Base-by-base conservation (phyloP, 192 early-diverging fungal species). In the Linnemannia zychae region DNA sequence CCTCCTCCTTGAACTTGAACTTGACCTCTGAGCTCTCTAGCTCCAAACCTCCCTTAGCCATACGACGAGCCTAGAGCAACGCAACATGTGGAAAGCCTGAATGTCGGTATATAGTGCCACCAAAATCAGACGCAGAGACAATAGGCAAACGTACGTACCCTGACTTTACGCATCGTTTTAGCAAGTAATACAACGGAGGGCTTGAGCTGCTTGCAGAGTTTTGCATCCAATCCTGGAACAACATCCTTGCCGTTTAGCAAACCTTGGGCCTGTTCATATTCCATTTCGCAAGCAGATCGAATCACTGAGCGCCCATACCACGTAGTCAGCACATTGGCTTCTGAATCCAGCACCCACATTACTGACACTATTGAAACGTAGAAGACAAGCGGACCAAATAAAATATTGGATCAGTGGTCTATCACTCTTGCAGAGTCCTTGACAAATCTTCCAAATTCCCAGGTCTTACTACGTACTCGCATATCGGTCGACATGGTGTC, bases 261-360 rank as follows among this genome's bases (percentile, higher is more conserved):
- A 15, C 90, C 89, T 79, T 96, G 95, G 18, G 95, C 95, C 73
- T 95, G 94, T 73, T 93, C 92, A 72, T 96, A 96, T 66, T 92
- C 90, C 93, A 96, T 93, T 68, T 94, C 95, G 78, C 91, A 92
- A 1, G 91, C 87, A 7, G 95, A 96, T n/a, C 92, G 90, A 63
- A 96, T 94, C 16, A 94, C 84, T 20, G 94, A 89, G 40, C 94
- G 89, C 16, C 95, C 95, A 79, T 92, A 96, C 95, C 95, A 96
- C 9, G 90, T 88, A n/a, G 77, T 68, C n/a, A 88, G 16, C 3
- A 92, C 88, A 46, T 90, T 88, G 17, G 88, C 92, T 11, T 72
- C 81, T 9, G 67, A 71, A 71, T 94, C 94, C 75, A 96, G 53
- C 4, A 88, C 90, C 92, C 93, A 95, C 40, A 96, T 80, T 1